Percentiles rank a stretch among this genome's conserved stretches.
Conservation (phyloP, 768 basidiomycete genomes). For the Tulasnella sp. region DNA sequence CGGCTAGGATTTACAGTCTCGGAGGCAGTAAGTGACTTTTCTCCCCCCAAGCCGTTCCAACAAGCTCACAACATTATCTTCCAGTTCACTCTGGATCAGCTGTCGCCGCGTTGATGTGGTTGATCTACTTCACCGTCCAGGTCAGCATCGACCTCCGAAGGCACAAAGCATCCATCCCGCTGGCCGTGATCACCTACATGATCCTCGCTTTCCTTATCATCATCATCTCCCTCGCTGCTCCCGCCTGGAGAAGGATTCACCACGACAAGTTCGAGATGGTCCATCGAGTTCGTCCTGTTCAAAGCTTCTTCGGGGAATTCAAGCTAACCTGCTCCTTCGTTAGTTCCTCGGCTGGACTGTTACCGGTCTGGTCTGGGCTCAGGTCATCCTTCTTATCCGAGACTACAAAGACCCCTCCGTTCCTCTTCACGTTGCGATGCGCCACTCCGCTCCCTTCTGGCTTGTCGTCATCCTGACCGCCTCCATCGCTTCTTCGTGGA, state of each 20-base stretch:
- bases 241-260: slow-evolving; percentile 33
- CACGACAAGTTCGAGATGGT: slow-evolving; percentile 45
- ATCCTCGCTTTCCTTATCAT: slow-evolving; percentile 38
- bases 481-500: slow-evolving; percentile 50
- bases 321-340: neutral
- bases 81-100: slow-evolving; percentile 15
- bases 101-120: slow-evolving; percentile 15
- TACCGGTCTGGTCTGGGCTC: slow-evolving; percentile 43
- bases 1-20: slow-evolving; percentile 5
- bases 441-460: slow-evolving; percentile 42
- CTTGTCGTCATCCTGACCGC: slow-evolving; percentile 40
- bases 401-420: slow-evolving; percentile 34
- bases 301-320: neutral
- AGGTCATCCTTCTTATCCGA: slow-evolving; percentile 42
- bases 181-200: slow-evolving; percentile 16
- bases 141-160: slow-evolving; percentile 1
- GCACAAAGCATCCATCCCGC: slow-evolving; percentile 1
- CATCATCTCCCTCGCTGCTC: slow-evolving; percentile 43
- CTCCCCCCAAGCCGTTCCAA: neutral
- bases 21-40: slow-evolving; percentile 8
- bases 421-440: slow-evolving; percentile 34
- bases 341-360: slow-evolving; percentile 43
- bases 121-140: slow-evolving; percentile 15
- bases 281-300: slow-evolving; percentile 28
- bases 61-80: neutral